Evolutionary conservation across 1,284 basidiomycete species (phyloP).

Genomic region (Rhodofomes roseus): DNA sequence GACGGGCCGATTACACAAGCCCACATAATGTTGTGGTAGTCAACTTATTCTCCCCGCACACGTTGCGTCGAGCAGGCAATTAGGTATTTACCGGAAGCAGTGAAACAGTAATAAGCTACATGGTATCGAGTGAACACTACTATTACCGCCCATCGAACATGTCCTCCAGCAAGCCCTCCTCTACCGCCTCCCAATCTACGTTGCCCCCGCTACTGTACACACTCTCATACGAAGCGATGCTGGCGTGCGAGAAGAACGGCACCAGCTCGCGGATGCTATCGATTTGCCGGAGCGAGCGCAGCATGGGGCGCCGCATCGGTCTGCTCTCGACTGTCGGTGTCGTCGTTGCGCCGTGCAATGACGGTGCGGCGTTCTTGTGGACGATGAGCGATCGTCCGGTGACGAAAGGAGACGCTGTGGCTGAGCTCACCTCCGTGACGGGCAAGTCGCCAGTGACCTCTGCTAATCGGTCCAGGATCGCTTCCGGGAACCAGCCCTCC

Average conservation of each 20-base stretch:
- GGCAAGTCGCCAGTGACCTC: conserved; percentile 73
- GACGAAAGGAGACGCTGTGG: neutral
- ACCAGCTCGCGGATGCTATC: conserved; percentile 79
- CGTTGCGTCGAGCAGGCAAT: neutral
- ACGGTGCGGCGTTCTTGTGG: conserved; percentile 10
- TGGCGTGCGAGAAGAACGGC: conserved; percentile 86
- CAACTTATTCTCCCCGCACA: neutral
- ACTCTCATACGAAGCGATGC: conserved; percentile 86
- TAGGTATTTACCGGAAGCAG: neutral
- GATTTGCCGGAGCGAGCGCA: conserved; percentile 66
- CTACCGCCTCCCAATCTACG: conserved; percentile 87
- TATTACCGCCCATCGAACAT: conserved; percentile 76
- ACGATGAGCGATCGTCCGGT: neutral
- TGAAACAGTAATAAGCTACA: neutral
- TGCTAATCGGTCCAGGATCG: conserved; percentile 89
- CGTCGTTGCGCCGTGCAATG: conserved; percentile 9
- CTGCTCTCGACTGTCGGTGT: conserved; percentile 26
- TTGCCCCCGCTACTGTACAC: conserved; percentile 77
- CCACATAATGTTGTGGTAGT: neutral
- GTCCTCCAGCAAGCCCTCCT: conserved; percentile 75
- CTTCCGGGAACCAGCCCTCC: conserved; percentile 79
- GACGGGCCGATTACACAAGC: neutral
- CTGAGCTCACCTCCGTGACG: conserved; percentile 30
- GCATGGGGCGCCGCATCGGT: conserved; percentile 67
- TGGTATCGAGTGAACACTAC: neutral